Evolutionary conservation across 1,139 yeast species (phyloP).

Genomic region (Zygosaccharomyces sapae): DNA sequence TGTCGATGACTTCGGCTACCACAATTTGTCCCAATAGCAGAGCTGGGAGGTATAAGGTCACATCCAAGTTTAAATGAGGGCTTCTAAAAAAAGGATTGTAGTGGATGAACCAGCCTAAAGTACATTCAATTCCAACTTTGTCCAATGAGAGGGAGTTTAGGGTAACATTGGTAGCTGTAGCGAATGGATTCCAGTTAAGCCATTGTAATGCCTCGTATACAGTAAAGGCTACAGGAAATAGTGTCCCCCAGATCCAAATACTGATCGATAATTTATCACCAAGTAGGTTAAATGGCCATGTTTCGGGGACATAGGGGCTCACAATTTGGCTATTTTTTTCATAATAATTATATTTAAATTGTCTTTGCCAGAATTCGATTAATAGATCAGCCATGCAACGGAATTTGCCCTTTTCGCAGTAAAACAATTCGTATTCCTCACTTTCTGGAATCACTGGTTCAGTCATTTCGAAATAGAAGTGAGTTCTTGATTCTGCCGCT

Average conservation of each 20-base stretch:
- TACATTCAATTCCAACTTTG: slow-evolving; percentile 42
- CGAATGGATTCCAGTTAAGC: slow-evolving; percentile 27
- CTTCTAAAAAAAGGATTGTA: slow-evolving; percentile 51
- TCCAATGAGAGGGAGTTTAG: slow-evolving; percentile 12
- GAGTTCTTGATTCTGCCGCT: slow-evolving; percentile 55
- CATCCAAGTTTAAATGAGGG: slow-evolving; percentile 48
- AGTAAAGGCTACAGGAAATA: slow-evolving; percentile 9
- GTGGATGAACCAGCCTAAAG: slow-evolving; percentile 57
- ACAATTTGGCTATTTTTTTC: slow-evolving; percentile 15
- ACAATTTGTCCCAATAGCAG: slow-evolving; percentile 55
- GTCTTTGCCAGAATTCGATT: slow-evolving; percentile 16
- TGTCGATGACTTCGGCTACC: slow-evolving; percentile 22
- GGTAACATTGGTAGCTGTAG: not conserved
- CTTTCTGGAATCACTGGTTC: slow-evolving; percentile 7
- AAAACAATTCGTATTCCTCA: slow-evolving; percentile 10
- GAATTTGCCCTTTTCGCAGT: slow-evolving; percentile 1
- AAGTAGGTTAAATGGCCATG: slow-evolving; percentile 22
- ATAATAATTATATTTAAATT: slow-evolving; percentile 25
- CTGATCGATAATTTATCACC: slow-evolving; percentile 10
- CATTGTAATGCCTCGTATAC: slow-evolving; percentile 5
- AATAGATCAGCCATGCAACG: slow-evolving; percentile 9
- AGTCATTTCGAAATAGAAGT: slow-evolving; percentile 56
- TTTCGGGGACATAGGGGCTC: slow-evolving; percentile 13
- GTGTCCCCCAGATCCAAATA: slow-evolving; percentile 24
- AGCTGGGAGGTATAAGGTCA: slow-evolving; percentile 53